Base-by-base conservation (phyloP, 2,329 filamentous ascomycete species). In the Aspergillus sp. region DNA sequence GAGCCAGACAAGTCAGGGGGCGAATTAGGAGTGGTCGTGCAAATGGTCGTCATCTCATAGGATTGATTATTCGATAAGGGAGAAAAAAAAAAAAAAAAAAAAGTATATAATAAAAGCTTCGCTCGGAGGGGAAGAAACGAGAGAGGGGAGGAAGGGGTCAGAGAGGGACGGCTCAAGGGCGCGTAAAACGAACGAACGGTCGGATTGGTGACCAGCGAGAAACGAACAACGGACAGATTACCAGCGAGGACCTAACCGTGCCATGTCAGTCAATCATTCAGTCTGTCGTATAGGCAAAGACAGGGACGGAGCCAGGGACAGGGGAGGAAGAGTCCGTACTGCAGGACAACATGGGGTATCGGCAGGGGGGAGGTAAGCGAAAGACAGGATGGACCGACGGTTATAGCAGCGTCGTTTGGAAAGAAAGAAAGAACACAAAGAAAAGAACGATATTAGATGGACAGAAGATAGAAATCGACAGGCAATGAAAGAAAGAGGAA, bases 1-100 rank as follows among this genome's bases (percentile, higher is more conserved):
- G 88, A 94, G 56, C 77, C 78, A 52, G 85, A 88, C 70, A 94
- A 81, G 59, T 88, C 86, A 51, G 85, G 85, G 48, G 85, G 85
- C 54, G 85, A 88, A 65, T 78, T 80, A 41, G 83, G 82, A 50
- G 68, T 73, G 47, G 69, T 73, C 47, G 69, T 73, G 46, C 71
- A 60, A 47, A 69, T 61, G 48, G 69, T 65, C 60, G 68, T 73
- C 62, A 67, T 71, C 51, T 64, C 66, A 64, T 65, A 55, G 48
- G 54, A 43, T 40, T 51, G 50, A 33, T 7, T 46, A 43, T 33
- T 42, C 9, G n/a, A n/a, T n/a, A n/a, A n/a, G n/a, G n/a, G n/a
- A 19, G 2, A 19, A 19, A 19, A 19, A 19, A 19, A 19, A 19
- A 19, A 19, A 19, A 19, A 19, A 19, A 19, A 19, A 19, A 19